Percentiles rank a stretch among this genome's conserved stretches.
Evolutionary conservation across 75 land plant species (phyloP).

Genomic region (Ceratopteris richardii): DNA sequence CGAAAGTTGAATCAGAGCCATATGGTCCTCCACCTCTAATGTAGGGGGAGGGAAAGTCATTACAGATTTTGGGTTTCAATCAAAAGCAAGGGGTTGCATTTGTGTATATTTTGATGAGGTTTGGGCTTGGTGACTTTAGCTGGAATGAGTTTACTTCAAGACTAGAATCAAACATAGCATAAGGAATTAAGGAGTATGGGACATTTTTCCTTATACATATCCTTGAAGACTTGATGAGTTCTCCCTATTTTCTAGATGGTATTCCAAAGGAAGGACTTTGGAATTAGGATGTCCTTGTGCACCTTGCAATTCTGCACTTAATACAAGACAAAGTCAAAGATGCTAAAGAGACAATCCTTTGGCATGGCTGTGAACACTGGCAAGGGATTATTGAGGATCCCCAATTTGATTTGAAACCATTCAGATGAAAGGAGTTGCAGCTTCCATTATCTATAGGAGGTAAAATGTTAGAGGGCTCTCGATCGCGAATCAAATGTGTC

Average conservation of each 20-base stretch:
- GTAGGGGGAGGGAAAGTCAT: conserved; percentile 89
- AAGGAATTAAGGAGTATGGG: conserved; percentile 87
- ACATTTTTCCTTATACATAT: conserved; percentile 68
- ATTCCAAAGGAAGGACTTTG: too few relatives aligned
- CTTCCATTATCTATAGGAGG: conserved; percentile 27
- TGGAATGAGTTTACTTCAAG: conserved; percentile 70
- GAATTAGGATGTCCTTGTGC: too few relatives aligned
- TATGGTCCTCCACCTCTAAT: conserved; percentile 72
- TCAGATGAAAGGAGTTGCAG: conserved; percentile 59
- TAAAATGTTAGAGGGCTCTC: neutral
- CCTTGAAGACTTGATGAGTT: conserved; percentile 59
- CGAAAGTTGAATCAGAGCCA: conserved; percentile 46
- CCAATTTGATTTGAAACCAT: conserved; percentile 41
- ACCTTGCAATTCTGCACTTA: too few relatives aligned
- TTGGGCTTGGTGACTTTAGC: too few relatives aligned
- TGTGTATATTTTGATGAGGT: conserved; percentile 90
- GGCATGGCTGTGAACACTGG: conserved; percentile 99
- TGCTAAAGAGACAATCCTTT: too few relatives aligned
- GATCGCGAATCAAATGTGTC: neutral
- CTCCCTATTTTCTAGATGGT: conserved; percentile 63
- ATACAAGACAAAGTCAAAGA: too few relatives aligned
- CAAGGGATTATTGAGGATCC: conserved; percentile 80
- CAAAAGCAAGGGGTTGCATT: conserved; percentile 75
- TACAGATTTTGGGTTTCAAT: conserved; percentile 77
- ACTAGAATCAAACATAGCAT: conserved; percentile 62